Evolutionary conservation across 2,329 filamentous ascomycete genomes (phyloP), one percentile per base, ranked within the genome.

Genomic region (Ophiosphaerella herpotricha): DNA sequence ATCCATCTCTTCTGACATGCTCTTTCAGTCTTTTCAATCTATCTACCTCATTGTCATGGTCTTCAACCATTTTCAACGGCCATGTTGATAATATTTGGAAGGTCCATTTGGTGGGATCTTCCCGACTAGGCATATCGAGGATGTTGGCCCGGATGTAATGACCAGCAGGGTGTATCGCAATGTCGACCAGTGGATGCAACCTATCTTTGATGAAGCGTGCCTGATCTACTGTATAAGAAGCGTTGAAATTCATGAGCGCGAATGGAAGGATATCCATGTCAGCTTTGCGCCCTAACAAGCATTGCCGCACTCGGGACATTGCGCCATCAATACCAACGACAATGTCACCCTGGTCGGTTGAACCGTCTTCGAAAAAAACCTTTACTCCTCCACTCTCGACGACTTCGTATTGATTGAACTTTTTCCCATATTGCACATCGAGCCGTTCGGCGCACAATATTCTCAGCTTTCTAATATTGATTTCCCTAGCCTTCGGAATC

Each of bases 391-490:
- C 65, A 26, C 61, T 65, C 9, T 54, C n/a, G 0, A 43, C 32
- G 0, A 51, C 24, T n/a, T 63, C 58, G 7, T 54, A 68, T 9
- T 48, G 49, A 6, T 47, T 40, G 34, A 66, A 65, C 16, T 33
- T 57, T 41, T 59, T 66, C 9, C 57, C 45, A 34, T 67, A 68
- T 1, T 63, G 46, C 4, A 78, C 67, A 45, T 75, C 61, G 2
- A 77, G 41, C 2, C 60, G 70, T 43, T 73, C 61, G 1, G 67
- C 62, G 18, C 74, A 56, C 5, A 76, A 50, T 5, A 62, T 53
- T 4, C 76, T 72, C 29, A 78, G 57, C 43, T 74, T 73, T 12
- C 72, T 65, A 6, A 68, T 68, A 37, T 68, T 68, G 50, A 68
- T 68, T 42, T 68, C 66, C 34, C 60, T 48, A 8, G 64, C 66